Evolutionary conservation across 306 rosid species (phyloP), one percentile per base, ranked within the genome.

Genomic region (Acacia crassicarpa): DNA sequence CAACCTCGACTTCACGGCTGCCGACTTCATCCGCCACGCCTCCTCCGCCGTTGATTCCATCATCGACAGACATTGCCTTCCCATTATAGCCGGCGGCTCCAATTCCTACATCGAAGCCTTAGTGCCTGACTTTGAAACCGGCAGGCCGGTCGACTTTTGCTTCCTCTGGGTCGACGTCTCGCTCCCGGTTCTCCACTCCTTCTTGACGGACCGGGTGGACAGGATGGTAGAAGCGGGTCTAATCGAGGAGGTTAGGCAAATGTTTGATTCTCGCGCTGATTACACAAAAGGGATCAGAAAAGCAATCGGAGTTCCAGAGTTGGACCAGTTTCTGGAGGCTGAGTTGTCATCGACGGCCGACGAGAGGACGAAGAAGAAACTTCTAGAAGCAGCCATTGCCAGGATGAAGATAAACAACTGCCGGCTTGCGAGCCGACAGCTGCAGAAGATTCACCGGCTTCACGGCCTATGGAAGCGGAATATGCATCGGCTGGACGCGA

Each of bases 61-160:
- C 27, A 44, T 61, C 1, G 30, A 3, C 0, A 40, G 89, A 15
- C 77, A 88, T 25, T 75, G 67, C 3, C 23, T 88, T 1, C 91
- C 91, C 78, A 88, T 88, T 7, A 69, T 88, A 30, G 91, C 89
- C 5, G 91, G 91, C 43, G 91, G 91, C 0, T 88, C 91, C 22
- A 88, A 88, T 41, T 88, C 91, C 9, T 85, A 51, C 82, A 72
- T 88, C 0, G 91, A 88, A 2, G 87, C 85, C 1, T 49, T 88
- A 65, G 83, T 88, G 32, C 9, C 61, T 0, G 83, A 62, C 11
- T 82, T 82, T 69, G 82, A 81, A 8, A 61, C 46, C 4, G 81
- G 32, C 83, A 17, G 58, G 58, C 58, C n/a, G n/a, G 5, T 80
- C 44, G 43, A 83, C 2, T 88, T 87, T 8, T 83, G 85, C 43